A percentile compares a stretch with the other conserved stretches of the same genome.
Conservation (phyloP, 2,329 filamentous ascomycete genomes). For the Fonsecaea erecta region DNA sequence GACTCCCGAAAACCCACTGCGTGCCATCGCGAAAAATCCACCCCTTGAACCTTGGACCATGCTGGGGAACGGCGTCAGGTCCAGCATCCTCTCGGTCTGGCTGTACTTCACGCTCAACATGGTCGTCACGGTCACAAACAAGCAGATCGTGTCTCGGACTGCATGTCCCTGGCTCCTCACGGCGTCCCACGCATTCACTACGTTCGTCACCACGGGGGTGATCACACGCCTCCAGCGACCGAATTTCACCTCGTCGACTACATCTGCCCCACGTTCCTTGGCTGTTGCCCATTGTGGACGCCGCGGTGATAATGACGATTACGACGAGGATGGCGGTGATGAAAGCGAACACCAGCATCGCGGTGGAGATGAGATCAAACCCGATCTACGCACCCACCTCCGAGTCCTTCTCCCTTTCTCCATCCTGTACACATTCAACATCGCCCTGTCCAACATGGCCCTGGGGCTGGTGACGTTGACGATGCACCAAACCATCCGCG, state of each 20-base stretch:
- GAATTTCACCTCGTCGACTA: not conserved
- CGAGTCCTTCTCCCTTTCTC: conserved; percentile 24
- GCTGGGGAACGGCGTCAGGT: not conserved
- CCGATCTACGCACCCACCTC: not conserved
- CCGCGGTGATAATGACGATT: not conserved
- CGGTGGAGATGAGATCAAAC: not conserved
- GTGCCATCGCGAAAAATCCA: not conserved
- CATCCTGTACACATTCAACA: conserved; percentile 29
- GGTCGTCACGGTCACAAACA: conserved; percentile 27
- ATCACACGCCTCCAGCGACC: not conserved
- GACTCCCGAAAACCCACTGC: not conserved
- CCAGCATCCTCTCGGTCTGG: conserved; percentile 5
- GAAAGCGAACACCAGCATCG: not conserved
- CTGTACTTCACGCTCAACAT: conserved; percentile 29
- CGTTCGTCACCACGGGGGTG: conserved; percentile 15
- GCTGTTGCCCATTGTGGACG: too few species aligned
- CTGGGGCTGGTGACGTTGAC: conserved; percentile 27
- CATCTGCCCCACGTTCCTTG: not conserved
- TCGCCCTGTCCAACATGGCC: conserved; percentile 27
- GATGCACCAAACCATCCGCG: conserved; percentile 30
- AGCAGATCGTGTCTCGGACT: conserved; percentile 14
- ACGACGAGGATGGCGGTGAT: not conserved
- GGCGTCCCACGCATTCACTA: conserved; percentile 21
- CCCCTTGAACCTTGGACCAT: not conserved
- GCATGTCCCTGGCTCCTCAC: conserved; percentile 26